A percentile compares a stretch with the other conserved stretches of the same genome.
These are phyloP conservation scores for Jacaranda mimosifolia DNA, from an alignment of 257 asterid genomes.

Conservation along the genomic window DNA sequence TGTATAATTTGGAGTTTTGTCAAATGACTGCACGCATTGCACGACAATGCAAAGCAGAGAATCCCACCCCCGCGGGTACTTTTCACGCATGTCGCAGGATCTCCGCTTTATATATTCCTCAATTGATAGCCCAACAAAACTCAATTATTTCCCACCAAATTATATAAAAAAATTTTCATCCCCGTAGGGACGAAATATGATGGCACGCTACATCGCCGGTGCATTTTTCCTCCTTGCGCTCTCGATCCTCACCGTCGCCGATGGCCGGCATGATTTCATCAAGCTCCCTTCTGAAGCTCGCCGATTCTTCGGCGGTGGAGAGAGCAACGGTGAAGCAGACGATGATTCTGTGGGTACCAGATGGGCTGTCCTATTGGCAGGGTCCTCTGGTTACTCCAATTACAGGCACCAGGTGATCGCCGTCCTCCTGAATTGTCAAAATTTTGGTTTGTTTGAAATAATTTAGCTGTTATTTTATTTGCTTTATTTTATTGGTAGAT, in stretches of 20 bases:
- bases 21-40: background rate
- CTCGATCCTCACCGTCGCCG: conserved; percentile 57
- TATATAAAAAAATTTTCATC: background rate
- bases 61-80: conserved; percentile 26
- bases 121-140: background rate
- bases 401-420: conserved; percentile 92
- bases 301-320: conserved; percentile 48
- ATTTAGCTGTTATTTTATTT: background rate
- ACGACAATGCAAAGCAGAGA: conserved; percentile 26
- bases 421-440: background rate
- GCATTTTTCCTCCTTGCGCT: conserved; percentile 56
- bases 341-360: conserved; percentile 80
- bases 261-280: conserved; percentile 60
- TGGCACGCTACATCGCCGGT: conserved; percentile 58
- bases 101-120: conserved; percentile 33
- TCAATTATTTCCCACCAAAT: conserved; percentile 12
- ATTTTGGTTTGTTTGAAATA: background rate
- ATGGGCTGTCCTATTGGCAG: conserved; percentile 98
- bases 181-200: conserved; percentile 29
- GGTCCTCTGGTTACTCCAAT: conserved; percentile 92
- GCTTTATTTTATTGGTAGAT: background rate
- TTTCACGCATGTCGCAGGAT: conserved; percentile 6
- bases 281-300: conserved; percentile 73
- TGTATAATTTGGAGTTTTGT: background rate
- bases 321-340: conserved; percentile 43